Conservation (phyloP, 495 filamentous ascomycete species). For the Acidiella bohemica region DNA sequence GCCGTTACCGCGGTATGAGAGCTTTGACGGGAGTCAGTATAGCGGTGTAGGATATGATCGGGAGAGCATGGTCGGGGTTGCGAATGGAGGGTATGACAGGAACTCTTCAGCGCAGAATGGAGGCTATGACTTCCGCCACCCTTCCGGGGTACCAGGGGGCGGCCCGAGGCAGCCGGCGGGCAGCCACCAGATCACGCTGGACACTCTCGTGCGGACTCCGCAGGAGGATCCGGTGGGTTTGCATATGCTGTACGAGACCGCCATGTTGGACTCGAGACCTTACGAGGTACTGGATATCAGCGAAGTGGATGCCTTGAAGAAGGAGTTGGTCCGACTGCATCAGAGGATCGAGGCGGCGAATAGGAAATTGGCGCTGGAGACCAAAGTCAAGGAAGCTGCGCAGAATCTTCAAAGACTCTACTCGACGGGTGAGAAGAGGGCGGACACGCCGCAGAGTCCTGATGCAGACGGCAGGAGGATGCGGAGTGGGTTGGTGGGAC, state of each 20-base stretch:
- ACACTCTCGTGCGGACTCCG: conserved; percentile 1
- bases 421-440: conserved; percentile 27
- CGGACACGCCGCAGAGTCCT: conserved; percentile 24
- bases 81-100: background rate
- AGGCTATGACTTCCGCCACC: conserved; percentile 3
- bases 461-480: conserved; percentile 27
- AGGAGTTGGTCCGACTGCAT: conserved; percentile 54
- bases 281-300: conserved; percentile 80
- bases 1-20: conserved; percentile 11
- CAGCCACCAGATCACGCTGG: conserved; percentile 14
- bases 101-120: background rate
- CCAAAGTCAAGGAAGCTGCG: conserved; percentile 86
- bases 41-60: background rate
- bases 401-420: conserved; percentile 70
- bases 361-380: conserved; percentile 77
- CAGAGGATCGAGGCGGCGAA: conserved; percentile 65
- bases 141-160: no score
- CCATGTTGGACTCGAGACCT: conserved; percentile 68
- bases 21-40: conserved; percentile 14
- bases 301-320: conserved; percentile 83
- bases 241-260: conserved; percentile 87
- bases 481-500: conserved; percentile 21
- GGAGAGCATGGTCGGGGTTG: background rate
- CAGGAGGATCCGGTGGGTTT: conserved; percentile 46
- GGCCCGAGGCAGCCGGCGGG: conserved; percentile 5